phyloP scores from a whole-genome alignment of 768 basidiomycete species.

The Suillus subalutaceus region DNA sequence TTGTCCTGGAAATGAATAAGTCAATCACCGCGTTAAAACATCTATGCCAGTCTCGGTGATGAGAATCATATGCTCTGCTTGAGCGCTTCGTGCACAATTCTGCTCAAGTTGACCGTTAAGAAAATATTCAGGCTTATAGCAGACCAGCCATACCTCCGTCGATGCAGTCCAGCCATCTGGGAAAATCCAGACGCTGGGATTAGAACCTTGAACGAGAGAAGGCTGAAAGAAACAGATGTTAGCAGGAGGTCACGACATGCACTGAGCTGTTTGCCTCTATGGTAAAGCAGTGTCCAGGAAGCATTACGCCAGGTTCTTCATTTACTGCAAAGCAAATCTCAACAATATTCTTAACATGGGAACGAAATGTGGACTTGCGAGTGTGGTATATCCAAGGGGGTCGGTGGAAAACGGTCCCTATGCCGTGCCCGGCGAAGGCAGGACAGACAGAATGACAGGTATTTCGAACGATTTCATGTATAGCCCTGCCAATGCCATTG shows the following conservation, averaged over 20 bases:
- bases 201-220: constrained; percentile 71
- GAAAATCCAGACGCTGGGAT: constrained; percentile 74
- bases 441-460: constrained; percentile 60
- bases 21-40: constrained; percentile 59
- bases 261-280: constrained; percentile 63
- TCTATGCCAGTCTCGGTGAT: constrained; percentile 82
- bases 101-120: constrained; percentile 29
- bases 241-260: constrained; percentile 10
- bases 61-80: constrained; percentile 87
- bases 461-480: constrained; percentile 50
- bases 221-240: constrained; percentile 48
- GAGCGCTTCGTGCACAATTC: constrained; percentile 83
- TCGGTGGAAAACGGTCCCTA: constrained; percentile 79
- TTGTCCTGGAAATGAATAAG: neutral
- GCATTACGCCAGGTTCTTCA: constrained; percentile 81
- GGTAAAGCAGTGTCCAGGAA: constrained; percentile 87
- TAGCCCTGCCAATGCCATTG: constrained; percentile 70
- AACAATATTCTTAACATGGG: neutral
- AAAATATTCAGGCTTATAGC: neutral
- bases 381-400: constrained; percentile 84
- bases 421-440: constrained; percentile 86
- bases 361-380: constrained; percentile 43
- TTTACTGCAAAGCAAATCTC: constrained; percentile 55
- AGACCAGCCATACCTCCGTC: constrained; percentile 60
- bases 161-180: constrained; percentile 95